phyloP scores from a whole-genome alignment of 2,329 filamentous ascomycete species.

The Ophiognomonia clavigignenti-juglandacearum region DNA sequence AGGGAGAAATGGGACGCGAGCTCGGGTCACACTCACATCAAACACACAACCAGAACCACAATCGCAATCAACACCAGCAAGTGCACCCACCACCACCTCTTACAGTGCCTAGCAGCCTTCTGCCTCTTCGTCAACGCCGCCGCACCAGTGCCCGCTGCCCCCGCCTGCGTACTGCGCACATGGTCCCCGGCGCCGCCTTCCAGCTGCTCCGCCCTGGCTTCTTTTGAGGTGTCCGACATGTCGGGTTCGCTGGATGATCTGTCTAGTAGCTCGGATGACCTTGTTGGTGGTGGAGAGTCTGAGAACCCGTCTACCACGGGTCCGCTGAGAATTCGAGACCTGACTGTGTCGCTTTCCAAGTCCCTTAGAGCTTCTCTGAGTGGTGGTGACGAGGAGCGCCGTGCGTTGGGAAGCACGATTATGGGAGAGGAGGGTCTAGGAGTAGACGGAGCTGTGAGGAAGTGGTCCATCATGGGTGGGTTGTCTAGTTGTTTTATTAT shows the following conservation, averaged over 20 bases:
- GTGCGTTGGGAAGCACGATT: too few species aligned
- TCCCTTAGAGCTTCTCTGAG: too few species aligned
- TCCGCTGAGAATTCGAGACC: too few species aligned
- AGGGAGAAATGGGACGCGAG: too few species aligned
- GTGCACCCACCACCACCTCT: conserved; percentile 58
- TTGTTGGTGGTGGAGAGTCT: not conserved
- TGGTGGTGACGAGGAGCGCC: too few species aligned
- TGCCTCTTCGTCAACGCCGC: conserved; percentile 2
- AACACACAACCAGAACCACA: conserved; percentile 49
- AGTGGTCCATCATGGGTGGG: too few species aligned
- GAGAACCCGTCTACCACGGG: not conserved
- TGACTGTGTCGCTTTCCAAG: too few species aligned
- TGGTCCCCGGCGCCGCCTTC: conserved; percentile 1
- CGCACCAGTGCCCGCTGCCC: not conserved
- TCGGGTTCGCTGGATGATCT: not conserved
- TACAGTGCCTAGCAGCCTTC: conserved; percentile 41
- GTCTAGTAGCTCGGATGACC: not conserved
- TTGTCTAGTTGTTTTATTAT: too few species aligned
- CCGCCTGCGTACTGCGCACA: not conserved
- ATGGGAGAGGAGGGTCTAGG: too few species aligned
- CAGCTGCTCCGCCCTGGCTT: not conserved
- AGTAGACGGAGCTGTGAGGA: too few species aligned
- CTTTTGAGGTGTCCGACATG: conserved; percentile 13
- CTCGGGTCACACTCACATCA: conserved; percentile 63
- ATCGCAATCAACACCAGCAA: conserved; percentile 45